These are phyloP conservation scores for Cyclotella baltica DNA, from an alignment of 108 stramenopile genomes.

Conservation along the genomic window DNA sequence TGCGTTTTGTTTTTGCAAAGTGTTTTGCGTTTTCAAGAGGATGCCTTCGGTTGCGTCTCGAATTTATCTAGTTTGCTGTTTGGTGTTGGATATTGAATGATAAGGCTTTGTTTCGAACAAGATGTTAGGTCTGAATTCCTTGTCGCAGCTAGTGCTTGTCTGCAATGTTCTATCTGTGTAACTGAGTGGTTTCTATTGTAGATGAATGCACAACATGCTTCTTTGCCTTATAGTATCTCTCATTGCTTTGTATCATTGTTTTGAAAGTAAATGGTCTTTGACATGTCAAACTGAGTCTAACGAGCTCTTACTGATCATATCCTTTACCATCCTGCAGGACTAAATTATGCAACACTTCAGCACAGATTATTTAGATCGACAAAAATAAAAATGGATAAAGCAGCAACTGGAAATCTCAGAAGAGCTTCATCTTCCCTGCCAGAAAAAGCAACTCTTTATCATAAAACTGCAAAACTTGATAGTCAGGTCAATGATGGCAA, in stretches of 20 bases:
- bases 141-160: too few species aligned
- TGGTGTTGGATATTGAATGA: neutral
- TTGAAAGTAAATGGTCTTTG: too few species aligned
- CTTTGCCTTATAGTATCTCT: too few species aligned
- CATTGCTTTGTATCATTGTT: too few species aligned
- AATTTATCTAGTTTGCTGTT: neutral
- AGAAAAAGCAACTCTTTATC: neutral
- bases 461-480: neutral
- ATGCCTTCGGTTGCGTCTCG: neutral
- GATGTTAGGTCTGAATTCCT: too few species aligned
- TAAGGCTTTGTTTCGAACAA: too few species aligned
- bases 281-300: too few species aligned
- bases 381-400: neutral
- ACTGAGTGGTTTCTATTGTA: too few species aligned
- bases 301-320: too few species aligned
- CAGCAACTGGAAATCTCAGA: neutral
- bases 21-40: neutral
- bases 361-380: neutral
- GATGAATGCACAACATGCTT: too few species aligned
- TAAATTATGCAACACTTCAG: constrained; percentile 5
- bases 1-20: neutral
- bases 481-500: neutral
- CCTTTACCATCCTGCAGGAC: neutral
- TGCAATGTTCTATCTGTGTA: too few species aligned
- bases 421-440: neutral